phyloP scores from a whole-genome alignment of 1,139 yeast genomes.

The Debaryomycetaceae sp. region DNA sequence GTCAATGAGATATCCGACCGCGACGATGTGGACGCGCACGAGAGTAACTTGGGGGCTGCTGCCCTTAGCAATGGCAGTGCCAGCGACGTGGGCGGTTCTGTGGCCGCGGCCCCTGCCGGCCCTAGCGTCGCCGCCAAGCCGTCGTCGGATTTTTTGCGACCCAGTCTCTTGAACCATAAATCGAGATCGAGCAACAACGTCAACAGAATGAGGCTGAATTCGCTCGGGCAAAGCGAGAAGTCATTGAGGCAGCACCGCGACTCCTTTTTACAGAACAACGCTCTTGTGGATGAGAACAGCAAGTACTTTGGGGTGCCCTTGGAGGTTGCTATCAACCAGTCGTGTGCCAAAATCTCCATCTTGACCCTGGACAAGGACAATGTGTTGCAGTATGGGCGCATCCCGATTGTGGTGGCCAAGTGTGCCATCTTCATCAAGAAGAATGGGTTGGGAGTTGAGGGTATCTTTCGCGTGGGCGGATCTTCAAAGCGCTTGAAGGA shows the following conservation, averaged over 20 bases:
- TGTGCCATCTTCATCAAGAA: constrained; percentile 85
- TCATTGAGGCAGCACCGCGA: constrained; percentile 53
- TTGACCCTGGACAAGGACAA: constrained; percentile 44
- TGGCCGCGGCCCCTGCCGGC: constrained; percentile 5
- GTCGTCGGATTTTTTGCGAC: constrained; percentile 37
- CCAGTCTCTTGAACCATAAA: constrained; percentile 41
- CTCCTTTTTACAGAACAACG: constrained; percentile 45
- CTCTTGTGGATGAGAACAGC: constrained; percentile 44
- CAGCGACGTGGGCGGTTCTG: no score
- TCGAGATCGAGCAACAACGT: constrained; percentile 49
- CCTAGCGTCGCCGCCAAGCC: constrained; percentile 7
- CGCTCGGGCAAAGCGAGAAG: constrained; percentile 30
- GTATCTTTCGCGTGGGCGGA: constrained; percentile 92
- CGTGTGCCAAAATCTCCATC: constrained; percentile 70
- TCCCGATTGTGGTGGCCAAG: constrained; percentile 90
- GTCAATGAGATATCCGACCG: constrained; percentile 36
- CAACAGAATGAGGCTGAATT: constrained; percentile 35
- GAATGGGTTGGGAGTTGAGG: constrained; percentile 75
- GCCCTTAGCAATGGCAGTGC: constrained; percentile 8
- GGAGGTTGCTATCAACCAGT: constrained; percentile 64
- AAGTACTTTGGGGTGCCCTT: constrained; percentile 84
- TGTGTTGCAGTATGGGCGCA: constrained; percentile 69
- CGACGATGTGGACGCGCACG: constrained; percentile 21
- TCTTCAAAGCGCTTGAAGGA: constrained; percentile 85
- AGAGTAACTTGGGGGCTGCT: constrained; percentile 20